Evolutionary conservation across 345 rosid genomes (phyloP).

Genomic region (Citropsis articulata): DNA sequence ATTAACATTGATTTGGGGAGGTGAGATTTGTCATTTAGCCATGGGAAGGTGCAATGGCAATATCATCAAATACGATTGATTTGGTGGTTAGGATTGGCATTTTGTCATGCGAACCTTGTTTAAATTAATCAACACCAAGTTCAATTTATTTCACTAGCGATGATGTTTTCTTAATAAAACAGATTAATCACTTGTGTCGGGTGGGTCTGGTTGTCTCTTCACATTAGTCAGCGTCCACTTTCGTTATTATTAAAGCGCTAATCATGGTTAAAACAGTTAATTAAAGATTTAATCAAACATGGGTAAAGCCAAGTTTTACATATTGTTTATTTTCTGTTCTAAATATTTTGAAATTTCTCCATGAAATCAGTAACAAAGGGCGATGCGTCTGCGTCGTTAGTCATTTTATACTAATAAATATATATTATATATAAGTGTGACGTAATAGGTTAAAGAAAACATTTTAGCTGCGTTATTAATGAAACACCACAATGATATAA

Average conservation of each 20-base stretch:
- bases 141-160: not conserved
- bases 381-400: too few relatives aligned
- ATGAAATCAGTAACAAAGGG: too few relatives aligned
- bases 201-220: not conserved
- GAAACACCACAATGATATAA: too few relatives aligned
- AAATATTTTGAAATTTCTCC: too few relatives aligned
- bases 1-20: not conserved
- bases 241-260: not conserved
- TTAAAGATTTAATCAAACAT: not conserved
- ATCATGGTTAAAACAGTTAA: not conserved
- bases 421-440: too few relatives aligned
- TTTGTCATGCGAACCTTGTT: slow-evolving; percentile 14
- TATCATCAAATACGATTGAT: slow-evolving; percentile 1
- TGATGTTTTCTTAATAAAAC: not conserved
- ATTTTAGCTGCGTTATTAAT: too few relatives aligned
- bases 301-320: too few relatives aligned
- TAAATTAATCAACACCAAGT: not conserved
- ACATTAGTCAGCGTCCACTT: not conserved
- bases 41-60: slow-evolving; percentile 14
- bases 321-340: too few relatives aligned
- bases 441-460: too few relatives aligned
- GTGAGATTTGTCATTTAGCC: slow-evolving; percentile 10
- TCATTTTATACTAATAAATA: too few relatives aligned
- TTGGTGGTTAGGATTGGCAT: slow-evolving; percentile 3
- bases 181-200: not conserved